Evolutionary conservation across 2,329 filamentous ascomycete species (phyloP), one percentile per base, ranked within the genome.

Genomic region (Fusarium coicis): DNA sequence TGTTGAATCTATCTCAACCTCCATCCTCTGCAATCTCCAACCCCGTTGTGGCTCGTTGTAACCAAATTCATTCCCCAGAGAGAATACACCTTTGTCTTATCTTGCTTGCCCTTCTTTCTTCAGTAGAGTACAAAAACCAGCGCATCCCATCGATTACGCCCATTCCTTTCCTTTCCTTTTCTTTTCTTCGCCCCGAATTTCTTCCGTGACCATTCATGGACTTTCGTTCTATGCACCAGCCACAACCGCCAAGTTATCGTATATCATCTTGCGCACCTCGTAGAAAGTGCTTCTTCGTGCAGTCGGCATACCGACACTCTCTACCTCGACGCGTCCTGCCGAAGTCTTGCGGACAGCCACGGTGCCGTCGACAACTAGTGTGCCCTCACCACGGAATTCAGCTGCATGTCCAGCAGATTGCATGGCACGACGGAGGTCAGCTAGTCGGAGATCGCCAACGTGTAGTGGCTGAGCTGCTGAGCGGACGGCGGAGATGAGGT

Each of bases 311-410:
- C 90, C 93, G 10, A 92, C 90, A 66, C 92, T 93, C 83, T 97
- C 96, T 23, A 97, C 90, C 83, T 97, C 96, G 77, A 98, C 94
- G 75, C 89, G 91, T 1, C 95, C 95, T n/a, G 92, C 93, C 3
- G 91, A 92, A 52, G 92, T 93, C 86, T 99, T 98, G 68, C 94
- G 88, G 50, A 99, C 95, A 8, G 95, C 93, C 11, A 98, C 95
- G 15, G 90, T 89, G 4, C 94, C 93, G 79, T 98, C 96, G 63
- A 99, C 92, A 15, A 99, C 88, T 64, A 99, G 85, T 14, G 93
- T 97, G 70, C 96, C 96, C 82, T 98, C 96, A 55, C 96, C 96
- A 55, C 94, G 89, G 82, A 98, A 98, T 81, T 98, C 96, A 2
- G 96, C 96, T 19, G 90, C 91, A 83, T 98, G 95, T 1, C 95